Conservation (phyloP, 1,284 basidiomycete species). For the Malassezia japonica region DNA sequence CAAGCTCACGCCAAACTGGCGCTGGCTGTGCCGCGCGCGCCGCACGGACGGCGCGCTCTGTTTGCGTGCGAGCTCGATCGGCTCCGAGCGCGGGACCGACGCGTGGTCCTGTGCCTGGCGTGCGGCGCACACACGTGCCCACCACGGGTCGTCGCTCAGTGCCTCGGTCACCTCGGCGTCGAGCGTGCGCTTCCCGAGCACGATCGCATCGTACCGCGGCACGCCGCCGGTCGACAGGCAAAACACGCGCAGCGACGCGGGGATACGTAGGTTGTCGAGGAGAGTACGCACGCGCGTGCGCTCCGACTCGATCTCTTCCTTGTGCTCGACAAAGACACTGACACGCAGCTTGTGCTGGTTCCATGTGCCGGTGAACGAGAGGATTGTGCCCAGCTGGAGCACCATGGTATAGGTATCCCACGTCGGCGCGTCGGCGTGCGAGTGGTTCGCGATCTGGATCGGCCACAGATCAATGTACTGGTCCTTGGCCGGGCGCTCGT, state of each 20-base stretch:
- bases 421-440: constrained; percentile 25
- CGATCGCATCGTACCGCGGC: constrained; percentile 39
- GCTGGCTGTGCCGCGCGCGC: constrained; percentile 17
- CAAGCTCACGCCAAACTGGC: constrained; percentile 33
- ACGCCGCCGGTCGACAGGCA: constrained; percentile 33
- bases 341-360: constrained; percentile 43
- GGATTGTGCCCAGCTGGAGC: constrained; percentile 45
- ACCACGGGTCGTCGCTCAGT: constrained; percentile 42
- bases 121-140: constrained; percentile 37
- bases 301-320: constrained; percentile 36
- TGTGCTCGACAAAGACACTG: constrained; percentile 45
- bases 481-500: constrained; percentile 9
- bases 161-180: constrained; percentile 24
- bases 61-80: constrained; percentile 6
- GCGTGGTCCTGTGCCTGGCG: constrained; percentile 35
- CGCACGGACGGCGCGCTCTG: background rate
- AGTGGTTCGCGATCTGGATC: constrained; percentile 40
- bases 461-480: constrained; percentile 47
- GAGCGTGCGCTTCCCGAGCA: constrained; percentile 28
- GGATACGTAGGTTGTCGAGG: constrained; percentile 45
- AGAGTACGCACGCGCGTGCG: constrained; percentile 34
- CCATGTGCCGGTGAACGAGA: constrained; percentile 45
- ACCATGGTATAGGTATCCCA: constrained; percentile 49
- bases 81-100: constrained; percentile 25
- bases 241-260: constrained; percentile 43